Conservation (phyloP, 2,329 filamentous ascomycete species). For the Cladorrhinum sp. region DNA sequence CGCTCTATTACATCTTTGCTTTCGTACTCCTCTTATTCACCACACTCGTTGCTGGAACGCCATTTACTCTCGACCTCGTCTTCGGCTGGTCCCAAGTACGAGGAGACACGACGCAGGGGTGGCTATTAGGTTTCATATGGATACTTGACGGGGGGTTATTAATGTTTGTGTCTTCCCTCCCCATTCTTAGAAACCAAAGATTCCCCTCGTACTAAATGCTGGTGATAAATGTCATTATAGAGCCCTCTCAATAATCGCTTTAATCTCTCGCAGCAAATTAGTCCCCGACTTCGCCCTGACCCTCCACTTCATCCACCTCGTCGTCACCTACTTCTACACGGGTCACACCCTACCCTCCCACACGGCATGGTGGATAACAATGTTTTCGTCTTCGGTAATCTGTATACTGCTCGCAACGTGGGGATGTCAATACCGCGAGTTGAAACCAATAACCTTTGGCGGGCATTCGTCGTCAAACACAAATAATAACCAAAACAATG, state of each 20-base stretch:
- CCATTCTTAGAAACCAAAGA: neutral
- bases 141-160: conserved; percentile 53
- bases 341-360: conserved; percentile 70
- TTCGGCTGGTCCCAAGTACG: conserved; percentile 58
- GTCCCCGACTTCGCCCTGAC: conserved; percentile 93
- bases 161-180: conserved; percentile 37
- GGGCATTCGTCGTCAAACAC: conserved; percentile 38
- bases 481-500: neutral
- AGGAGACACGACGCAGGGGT: conserved; percentile 61
- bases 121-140: conserved; percentile 58
- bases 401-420: conserved; percentile 70
- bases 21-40: conserved; percentile 44
- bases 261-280: conserved; percentile 87
- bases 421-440: conserved; percentile 86
- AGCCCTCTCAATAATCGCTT: conserved; percentile 74
- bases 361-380: conserved; percentile 79
- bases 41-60: conserved; percentile 54
- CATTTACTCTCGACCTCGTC: conserved; percentile 52
- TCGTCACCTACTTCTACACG: conserved; percentile 68
- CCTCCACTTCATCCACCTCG: conserved; percentile 45
- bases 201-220: neutral
- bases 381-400: conserved; percentile 45
- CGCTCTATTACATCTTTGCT: conserved; percentile 41
- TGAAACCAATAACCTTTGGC: conserved; percentile 85
- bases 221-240: conserved; percentile 43